phyloP scores from a whole-genome alignment of 106 monocot species.

The Xerophyta viscosa region DNA sequence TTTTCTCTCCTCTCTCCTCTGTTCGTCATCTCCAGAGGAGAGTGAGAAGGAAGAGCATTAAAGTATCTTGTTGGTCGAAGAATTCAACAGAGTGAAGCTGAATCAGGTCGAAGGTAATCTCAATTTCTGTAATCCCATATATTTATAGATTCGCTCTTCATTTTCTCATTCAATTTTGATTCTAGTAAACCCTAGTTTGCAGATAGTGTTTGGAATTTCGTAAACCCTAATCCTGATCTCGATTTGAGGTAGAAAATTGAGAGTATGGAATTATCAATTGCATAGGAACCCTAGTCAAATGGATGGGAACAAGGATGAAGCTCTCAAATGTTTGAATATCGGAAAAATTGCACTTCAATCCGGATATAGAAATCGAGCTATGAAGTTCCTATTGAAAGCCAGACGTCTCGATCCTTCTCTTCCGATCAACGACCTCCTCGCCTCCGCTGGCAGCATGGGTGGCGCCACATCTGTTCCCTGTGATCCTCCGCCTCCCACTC shows the following conservation, averaged over 20 bases:
- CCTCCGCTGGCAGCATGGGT: slow-evolving; percentile 9
- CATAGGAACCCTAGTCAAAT: slow-evolving; percentile 17
- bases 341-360: slow-evolving; percentile 59
- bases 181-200: no score
- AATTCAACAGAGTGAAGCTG: no score
- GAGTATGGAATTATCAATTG: background rate
- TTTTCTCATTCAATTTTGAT: no score
- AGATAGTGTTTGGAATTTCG: background rate
- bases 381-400: slow-evolving; percentile 80
- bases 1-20: no score
- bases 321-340: slow-evolving; percentile 63
- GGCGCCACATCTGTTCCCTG: background rate
- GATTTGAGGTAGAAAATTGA: background rate
- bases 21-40: no score
- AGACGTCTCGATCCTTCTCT: slow-evolving; percentile 76
- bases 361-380: slow-evolving; percentile 57
- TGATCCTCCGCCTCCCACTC: slow-evolving; percentile 13
- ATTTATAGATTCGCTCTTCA: no score
- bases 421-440: slow-evolving; percentile 55
- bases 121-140: no score
- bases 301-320: slow-evolving; percentile 98
- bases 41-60: no score
- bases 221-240: background rate
- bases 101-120: no score
- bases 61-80: no score